Evolutionary conservation across 2,329 filamentous ascomycete genomes (phyloP), one percentile per base, ranked within the genome.

Genomic region (Rhinocladiella similis): DNA sequence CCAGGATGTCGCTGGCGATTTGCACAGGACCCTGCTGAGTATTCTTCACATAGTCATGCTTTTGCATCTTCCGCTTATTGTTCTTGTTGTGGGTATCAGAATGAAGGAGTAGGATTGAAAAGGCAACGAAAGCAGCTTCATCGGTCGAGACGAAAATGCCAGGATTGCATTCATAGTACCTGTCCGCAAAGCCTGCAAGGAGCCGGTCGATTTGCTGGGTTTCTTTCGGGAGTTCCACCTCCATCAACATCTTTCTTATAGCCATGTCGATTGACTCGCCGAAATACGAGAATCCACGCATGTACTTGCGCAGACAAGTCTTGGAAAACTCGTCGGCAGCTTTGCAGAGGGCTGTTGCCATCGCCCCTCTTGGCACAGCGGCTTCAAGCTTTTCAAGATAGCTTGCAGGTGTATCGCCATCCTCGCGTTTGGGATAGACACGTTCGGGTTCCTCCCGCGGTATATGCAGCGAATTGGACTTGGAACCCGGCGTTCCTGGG

Each of bases 11-110:
- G 63, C 95, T 90, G 3, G 65, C 57, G 9, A 66, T 61, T 50
- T 89, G 90, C n/a, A 97, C 89, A 13, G 91, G 91, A 70, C 97
- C 92, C 2, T 90, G 91, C 19, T 86, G 86, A 0, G 92, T 95
- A 70, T 97, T 97, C 73, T 95, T 97, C 65, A 97, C 81, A 73
- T 99, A 99, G 68, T 97, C 94, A 0, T 83, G 77, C 69, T 96
- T 95, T 69, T 96, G 91, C 94, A 99, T 99, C 74, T 99, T 99
- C 72, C 94, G 84, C 76, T 97, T 97, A 77, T 97, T 97, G 77
- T 97, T 99, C 75, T 96, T 96, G 79, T 99, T 99, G 83, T 97
- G 97, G n/a, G 96, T 90, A 69, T 99, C 94, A 0, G 94, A 97
- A 67, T 99, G 94, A 33, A 99, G 79, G 65, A 99, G 97, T 57